Percentiles rank a stretch among this genome's conserved stretches.
Conservation (phyloP, 768 basidiomycete species). For the Multifurca ochricompacta region DNA sequence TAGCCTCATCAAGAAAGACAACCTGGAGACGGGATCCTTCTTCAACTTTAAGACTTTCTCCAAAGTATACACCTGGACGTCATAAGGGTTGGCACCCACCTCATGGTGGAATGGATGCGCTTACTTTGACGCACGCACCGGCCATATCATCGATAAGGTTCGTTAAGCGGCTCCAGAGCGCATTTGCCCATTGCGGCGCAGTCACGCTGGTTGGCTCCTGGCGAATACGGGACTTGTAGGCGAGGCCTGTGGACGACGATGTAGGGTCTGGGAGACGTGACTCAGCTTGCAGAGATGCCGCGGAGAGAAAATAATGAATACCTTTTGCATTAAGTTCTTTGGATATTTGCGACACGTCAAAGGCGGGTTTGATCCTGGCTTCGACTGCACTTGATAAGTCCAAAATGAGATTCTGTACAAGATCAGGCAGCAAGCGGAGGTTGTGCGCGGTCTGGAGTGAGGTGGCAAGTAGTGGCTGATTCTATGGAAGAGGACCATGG, state of each 20-base stretch:
- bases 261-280: conserved; percentile 22
- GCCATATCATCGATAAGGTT: conserved; percentile 83
- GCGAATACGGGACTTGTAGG: conserved; percentile 79
- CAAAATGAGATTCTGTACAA: conserved; percentile 69
- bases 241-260: conserved; percentile 30
- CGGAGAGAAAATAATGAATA: conserved; percentile 22
- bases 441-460: conserved; percentile 96
- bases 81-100: background rate
- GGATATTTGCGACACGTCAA: conserved; percentile 83
- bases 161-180: conserved; percentile 77
- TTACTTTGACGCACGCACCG: conserved; percentile 82
- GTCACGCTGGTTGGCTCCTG: conserved; percentile 88
- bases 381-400: conserved; percentile 83
- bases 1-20: conserved; percentile 85
- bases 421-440: conserved; percentile 71
- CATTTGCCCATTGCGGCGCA: conserved; percentile 76
- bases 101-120: background rate
- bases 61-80: conserved; percentile 75
- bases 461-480: conserved; percentile 85
- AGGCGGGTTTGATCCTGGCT: conserved; percentile 68
- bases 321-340: conserved; percentile 81
- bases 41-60: conserved; percentile 91
- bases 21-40: conserved; percentile 71
- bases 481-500: conserved; percentile 44
- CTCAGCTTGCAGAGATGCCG: conserved; percentile 18